Base-by-base conservation (phyloP, 352 stramenopile species). In the Pythium dissotocum region DNA sequence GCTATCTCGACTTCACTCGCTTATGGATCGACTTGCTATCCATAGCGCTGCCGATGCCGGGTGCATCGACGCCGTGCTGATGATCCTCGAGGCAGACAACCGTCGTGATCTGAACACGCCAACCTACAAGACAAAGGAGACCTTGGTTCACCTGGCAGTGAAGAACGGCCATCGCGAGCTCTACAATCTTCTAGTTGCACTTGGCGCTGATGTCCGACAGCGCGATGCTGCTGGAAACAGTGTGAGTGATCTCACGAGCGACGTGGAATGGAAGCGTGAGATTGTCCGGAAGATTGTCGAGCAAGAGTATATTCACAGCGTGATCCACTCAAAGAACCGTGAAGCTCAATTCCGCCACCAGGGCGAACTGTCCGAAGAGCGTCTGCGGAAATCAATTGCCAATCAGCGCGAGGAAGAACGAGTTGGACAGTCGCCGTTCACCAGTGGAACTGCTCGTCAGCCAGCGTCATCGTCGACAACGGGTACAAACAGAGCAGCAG, bases 241-340 rank as follows among this genome's bases (percentile, higher is more conserved):
- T 12, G 53, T 59, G 9, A 59, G 53, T 26, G 53, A 59, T n/a
- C 32, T 59, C 28, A 59, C 53, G 13, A n/a, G 8, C 12, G 53
- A 46, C 32, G 26, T 28, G n/a, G 30, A 21, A 36, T 59, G 53
- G 53, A 59, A 59, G 33, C 53, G 53, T 16, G 32, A 59, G 13
- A 59, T 59, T 12, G 30, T 46, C 2, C 18, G 4, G 28, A 59
- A n/a, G 30, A 38, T 46, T 13, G 18, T 46, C 2, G 1, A 38
- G 53, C 53, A 44, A 36, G 28, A 59, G n/a, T 0, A 0, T 12
- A 21, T 28, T 6, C 35, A 44, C 33, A 33, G 46, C 26, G 53
- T 9, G 26, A 18, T 7, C 4, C 8, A 36, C 9, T 24, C 24
- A 33, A 57, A 57, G 51, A 57, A 57, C 51, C 51, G 51, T 18